phyloP scores from a whole-genome alignment of 225 moss, liverwort and hornwort species.

The Marchantia paleacea region DNA sequence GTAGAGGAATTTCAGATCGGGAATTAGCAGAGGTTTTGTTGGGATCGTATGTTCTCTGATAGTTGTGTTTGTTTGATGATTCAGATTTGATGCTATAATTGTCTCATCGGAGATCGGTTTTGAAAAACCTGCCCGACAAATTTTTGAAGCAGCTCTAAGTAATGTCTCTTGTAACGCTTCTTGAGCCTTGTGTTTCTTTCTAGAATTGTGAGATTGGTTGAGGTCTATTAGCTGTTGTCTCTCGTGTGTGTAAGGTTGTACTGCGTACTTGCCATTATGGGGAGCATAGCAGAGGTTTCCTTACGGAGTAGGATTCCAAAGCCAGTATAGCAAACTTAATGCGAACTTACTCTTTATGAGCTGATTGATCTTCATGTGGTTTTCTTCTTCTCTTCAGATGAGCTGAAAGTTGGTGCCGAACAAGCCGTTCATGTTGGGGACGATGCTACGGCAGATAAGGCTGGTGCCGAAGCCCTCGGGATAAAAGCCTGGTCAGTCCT shows the following conservation, averaged over 20 bases:
- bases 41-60: neutral
- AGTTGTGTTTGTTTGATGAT: neutral
- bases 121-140: slow-evolving; percentile 79
- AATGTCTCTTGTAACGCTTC: neutral
- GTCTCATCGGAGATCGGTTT: slow-evolving; percentile 80
- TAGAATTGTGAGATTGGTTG: too few relatives aligned
- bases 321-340: too few relatives aligned
- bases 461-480: slow-evolving; percentile 73
- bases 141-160: slow-evolving; percentile 86
- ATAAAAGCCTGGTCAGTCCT: slow-evolving; percentile 73
- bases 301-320: too few relatives aligned
- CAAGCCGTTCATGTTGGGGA: slow-evolving; percentile 85
- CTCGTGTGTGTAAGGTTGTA: too few relatives aligned
- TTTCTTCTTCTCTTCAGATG: slow-evolving; percentile 32
- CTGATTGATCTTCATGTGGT: neutral
- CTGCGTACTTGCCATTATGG: too few relatives aligned
- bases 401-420: slow-evolving; percentile 54
- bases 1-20: too few relatives aligned
- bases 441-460: slow-evolving; percentile 70
- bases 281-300: too few relatives aligned
- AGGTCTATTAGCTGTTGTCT: neutral
- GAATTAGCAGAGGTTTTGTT: neutral
- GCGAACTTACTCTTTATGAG: neutral
- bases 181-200: neutral
- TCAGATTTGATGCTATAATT: slow-evolving; percentile 86